phyloP scores from a whole-genome alignment of 345 rosid species.

The Microcos paniculata region DNA sequence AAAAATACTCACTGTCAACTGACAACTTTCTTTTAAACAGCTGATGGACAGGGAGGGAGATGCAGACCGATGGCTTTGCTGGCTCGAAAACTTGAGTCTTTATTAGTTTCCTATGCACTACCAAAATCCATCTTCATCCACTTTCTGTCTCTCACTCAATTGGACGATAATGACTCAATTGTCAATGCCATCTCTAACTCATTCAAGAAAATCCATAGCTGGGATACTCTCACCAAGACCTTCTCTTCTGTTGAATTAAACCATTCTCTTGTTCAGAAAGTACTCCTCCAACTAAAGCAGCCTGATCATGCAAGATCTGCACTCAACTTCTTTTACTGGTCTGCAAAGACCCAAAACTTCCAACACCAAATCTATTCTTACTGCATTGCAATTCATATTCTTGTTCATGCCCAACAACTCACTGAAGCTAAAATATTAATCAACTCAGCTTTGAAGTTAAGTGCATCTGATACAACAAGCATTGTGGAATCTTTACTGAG shows the following conservation, averaged over 20 bases:
- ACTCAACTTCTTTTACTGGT: slow-evolving; percentile 78
- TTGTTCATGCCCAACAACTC: slow-evolving; percentile 50
- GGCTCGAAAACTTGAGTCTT: not conserved
- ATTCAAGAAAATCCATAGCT: slow-evolving; percentile 38
- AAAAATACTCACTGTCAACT: too few species aligned
- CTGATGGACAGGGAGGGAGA: too few species aligned
- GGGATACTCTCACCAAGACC: slow-evolving; percentile 54
- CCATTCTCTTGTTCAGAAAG: slow-evolving; percentile 35
- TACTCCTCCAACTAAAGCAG: slow-evolving; percentile 61
- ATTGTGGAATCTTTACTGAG: slow-evolving; percentile 51
- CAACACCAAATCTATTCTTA: slow-evolving; percentile 51
- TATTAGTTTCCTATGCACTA: not conserved
- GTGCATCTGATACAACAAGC: slow-evolving; percentile 16
- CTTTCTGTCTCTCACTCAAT: slow-evolving; percentile 15
- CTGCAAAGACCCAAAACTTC: slow-evolving; percentile 42
- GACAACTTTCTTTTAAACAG: too few species aligned
- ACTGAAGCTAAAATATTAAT: slow-evolving; percentile 65
- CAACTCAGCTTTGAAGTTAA: slow-evolving; percentile 47
- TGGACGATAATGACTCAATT: slow-evolving; percentile 8
- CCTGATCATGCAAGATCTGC: slow-evolving; percentile 66
- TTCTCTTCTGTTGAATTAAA: slow-evolving; percentile 39
- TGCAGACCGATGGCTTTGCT: not conserved
- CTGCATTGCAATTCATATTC: slow-evolving; percentile 53
- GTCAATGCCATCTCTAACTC: slow-evolving; percentile 38
- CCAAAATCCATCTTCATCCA: not conserved